Evolutionary conservation across 2,329 filamentous ascomycete genomes (phyloP).

Genomic region (Gremmenia infestans): DNA sequence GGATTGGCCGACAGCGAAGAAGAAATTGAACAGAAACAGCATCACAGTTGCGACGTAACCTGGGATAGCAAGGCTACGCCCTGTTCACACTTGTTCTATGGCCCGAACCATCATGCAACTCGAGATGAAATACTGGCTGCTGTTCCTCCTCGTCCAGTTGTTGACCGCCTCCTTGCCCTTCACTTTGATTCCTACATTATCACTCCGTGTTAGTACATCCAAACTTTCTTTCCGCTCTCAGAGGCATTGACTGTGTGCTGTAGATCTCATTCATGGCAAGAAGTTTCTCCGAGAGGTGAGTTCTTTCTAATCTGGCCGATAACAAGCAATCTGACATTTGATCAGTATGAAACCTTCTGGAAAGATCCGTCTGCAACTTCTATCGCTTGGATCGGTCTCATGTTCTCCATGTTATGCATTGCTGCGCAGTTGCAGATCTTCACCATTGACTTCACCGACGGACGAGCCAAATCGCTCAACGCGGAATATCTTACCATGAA

Average conservation of each 20-base stretch:
- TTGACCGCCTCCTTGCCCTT: conserved; percentile 26
- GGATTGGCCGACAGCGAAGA: conserved; percentile 47
- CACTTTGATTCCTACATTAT: conserved; percentile 27
- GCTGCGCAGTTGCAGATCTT: conserved; percentile 25
- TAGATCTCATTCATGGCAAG: conserved; percentile 27
- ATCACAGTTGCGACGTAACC: conserved; percentile 40
- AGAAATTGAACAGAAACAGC: conserved; percentile 55
- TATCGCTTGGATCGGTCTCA: conserved; percentile 23
- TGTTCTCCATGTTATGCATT: conserved; percentile 25
- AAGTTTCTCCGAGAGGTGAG: conserved; percentile 28
- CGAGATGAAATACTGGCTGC: conserved; percentile 29
- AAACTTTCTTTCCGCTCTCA: conserved; percentile 17
- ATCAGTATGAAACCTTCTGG: conserved; percentile 27
- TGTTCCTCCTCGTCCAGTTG: conserved; percentile 26
- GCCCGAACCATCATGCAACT: conserved; percentile 23
- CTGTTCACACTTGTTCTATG: conserved; percentile 26
- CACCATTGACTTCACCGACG: conserved; percentile 21
- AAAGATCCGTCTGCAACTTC: conserved; percentile 20
- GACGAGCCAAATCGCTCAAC: conserved; percentile 23
- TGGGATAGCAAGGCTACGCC: conserved; percentile 21
- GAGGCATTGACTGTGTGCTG: conserved; percentile 18
- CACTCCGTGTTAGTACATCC: conserved; percentile 22
- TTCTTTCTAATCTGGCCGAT: conserved; percentile 18
- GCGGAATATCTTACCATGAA: conserved; percentile 24
- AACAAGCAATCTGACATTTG: conserved; percentile 22